Conservation (phyloP, 2,329 filamentous ascomycete species). For the Fusarium buharicum region DNA sequence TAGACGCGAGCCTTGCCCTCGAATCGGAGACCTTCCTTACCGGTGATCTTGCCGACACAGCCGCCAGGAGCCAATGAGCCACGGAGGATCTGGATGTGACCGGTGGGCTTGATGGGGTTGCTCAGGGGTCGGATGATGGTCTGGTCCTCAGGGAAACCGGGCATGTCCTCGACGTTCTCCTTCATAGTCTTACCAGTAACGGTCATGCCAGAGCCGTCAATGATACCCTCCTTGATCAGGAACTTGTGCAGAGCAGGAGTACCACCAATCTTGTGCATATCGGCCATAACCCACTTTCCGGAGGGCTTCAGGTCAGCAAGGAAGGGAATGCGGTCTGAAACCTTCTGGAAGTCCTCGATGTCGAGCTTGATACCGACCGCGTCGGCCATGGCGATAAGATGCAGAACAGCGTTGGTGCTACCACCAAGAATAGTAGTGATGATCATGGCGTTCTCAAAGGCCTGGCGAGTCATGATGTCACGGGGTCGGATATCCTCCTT, state of each 20-base stretch:
- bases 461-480: slow-evolving; percentile 82
- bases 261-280: slow-evolving; percentile 85
- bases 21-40: slow-evolving; percentile 89
- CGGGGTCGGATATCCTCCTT: slow-evolving; percentile 79
- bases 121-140: slow-evolving; percentile 81
- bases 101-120: slow-evolving; percentile 87
- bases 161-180: slow-evolving; percentile 82
- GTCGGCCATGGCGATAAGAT: slow-evolving; percentile 86
- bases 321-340: slow-evolving; percentile 82
- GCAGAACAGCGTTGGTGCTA: slow-evolving; percentile 86
- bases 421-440: slow-evolving; percentile 84
- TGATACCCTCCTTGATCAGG: slow-evolving; percentile 81
- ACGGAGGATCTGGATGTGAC: slow-evolving; percentile 88
- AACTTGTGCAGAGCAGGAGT: slow-evolving; percentile 89
- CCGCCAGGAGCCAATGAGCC: slow-evolving; percentile 88
- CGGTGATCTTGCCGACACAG: slow-evolving; percentile 92
- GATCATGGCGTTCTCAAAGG: slow-evolving; percentile 88
- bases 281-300: slow-evolving; percentile 87
- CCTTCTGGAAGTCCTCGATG: slow-evolving; percentile 86
- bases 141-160: slow-evolving; percentile 79
- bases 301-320: slow-evolving; percentile 86
- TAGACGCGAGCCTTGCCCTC: slow-evolving; percentile 84
- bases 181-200: slow-evolving; percentile 91
- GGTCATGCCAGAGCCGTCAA: slow-evolving; percentile 83
- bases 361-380: slow-evolving; percentile 83